Conservation (phyloP, 2,329 filamentous ascomycete genomes). For the Ustilaginoidea virens region DNA sequence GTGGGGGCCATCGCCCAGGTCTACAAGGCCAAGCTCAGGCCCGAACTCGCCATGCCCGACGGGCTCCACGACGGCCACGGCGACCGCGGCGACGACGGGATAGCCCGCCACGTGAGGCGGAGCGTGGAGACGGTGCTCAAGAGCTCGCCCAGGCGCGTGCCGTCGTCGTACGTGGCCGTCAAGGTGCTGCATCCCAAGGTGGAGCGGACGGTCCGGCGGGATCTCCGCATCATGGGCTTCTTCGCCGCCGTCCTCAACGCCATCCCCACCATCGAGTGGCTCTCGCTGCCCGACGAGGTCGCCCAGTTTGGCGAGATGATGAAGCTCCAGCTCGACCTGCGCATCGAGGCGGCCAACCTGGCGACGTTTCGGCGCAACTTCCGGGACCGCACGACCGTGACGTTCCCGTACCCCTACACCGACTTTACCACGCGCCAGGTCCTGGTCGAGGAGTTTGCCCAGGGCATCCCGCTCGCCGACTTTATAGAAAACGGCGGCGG, state of each 20-base stretch:
- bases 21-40: constrained; percentile 85
- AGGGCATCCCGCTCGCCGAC: constrained; percentile 79
- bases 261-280: constrained; percentile 91
- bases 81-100: constrained; percentile 18
- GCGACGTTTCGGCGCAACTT: constrained; percentile 83
- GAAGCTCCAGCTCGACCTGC: constrained; percentile 86
- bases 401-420: constrained; percentile 88
- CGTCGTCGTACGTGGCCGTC: constrained; percentile 84
- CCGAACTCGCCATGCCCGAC: constrained; percentile 51
- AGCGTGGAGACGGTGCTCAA: constrained; percentile 81
- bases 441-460: constrained; percentile 87
- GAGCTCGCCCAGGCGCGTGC: constrained; percentile 68
- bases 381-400: constrained; percentile 76
- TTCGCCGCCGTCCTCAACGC: constrained; percentile 74
- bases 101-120: constrained; percentile 56
- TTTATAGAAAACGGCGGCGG: constrained; percentile 88
- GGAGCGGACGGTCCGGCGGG: constrained; percentile 76
- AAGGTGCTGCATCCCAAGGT: constrained; percentile 91
- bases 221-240: constrained; percentile 85
- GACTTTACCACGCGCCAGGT: constrained; percentile 89
- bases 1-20: constrained; percentile 96
- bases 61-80: constrained; percentile 35
- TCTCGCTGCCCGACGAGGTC: constrained; percentile 90
- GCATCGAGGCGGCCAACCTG: constrained; percentile 87
- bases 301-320: constrained; percentile 96